phyloP scores from a whole-genome alignment of 352 stramenopile species.

The Pythium apleroticum region DNA sequence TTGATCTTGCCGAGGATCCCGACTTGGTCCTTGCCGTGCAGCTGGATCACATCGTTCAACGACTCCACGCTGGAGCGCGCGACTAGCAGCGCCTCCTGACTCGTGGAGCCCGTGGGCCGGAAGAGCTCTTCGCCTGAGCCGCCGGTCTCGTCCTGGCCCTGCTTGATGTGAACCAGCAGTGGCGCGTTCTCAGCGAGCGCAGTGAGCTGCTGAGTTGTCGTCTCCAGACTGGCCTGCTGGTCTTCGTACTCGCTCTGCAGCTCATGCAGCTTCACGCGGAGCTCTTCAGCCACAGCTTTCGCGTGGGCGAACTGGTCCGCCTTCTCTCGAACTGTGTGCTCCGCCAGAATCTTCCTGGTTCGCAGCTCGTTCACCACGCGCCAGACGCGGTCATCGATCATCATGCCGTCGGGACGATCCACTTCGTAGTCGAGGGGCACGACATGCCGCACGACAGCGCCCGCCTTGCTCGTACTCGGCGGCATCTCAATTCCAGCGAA shows the following conservation, averaged over 20 bases:
- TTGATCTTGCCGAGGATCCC: conserved; percentile 86
- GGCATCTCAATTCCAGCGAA: conserved; percentile 53
- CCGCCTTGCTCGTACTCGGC: conserved; percentile 6
- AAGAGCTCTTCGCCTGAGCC: conserved; percentile 50
- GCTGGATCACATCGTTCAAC: conserved; percentile 86
- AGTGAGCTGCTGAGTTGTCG: conserved; percentile 31
- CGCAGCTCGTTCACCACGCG: conserved; percentile 59
- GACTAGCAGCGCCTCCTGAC: conserved; percentile 67
- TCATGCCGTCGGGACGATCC: conserved; percentile 61
- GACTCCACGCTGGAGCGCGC: conserved; percentile 73
- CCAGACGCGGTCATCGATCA: conserved; percentile 72
- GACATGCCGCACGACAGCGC: conserved; percentile 35
- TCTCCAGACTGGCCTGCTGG: conserved; percentile 14
- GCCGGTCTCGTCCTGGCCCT: conserved; percentile 89
- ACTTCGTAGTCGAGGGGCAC: conserved; percentile 68
- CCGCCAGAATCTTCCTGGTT: conserved; percentile 61
- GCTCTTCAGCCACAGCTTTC: conserved; percentile 53
- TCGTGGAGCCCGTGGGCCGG: not conserved
- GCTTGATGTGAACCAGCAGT: conserved; percentile 88
- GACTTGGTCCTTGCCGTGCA: conserved; percentile 87
- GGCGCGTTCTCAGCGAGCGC: conserved; percentile 60
- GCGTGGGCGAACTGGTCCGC: conserved; percentile 52
- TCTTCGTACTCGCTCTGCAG: conserved; percentile 40
- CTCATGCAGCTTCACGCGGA: conserved; percentile 42
- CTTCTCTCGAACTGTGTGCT: conserved; percentile 52